Evolutionary conservation across 257 asterid genomes (phyloP).

Genomic region (Solanum medicagineum): DNA sequence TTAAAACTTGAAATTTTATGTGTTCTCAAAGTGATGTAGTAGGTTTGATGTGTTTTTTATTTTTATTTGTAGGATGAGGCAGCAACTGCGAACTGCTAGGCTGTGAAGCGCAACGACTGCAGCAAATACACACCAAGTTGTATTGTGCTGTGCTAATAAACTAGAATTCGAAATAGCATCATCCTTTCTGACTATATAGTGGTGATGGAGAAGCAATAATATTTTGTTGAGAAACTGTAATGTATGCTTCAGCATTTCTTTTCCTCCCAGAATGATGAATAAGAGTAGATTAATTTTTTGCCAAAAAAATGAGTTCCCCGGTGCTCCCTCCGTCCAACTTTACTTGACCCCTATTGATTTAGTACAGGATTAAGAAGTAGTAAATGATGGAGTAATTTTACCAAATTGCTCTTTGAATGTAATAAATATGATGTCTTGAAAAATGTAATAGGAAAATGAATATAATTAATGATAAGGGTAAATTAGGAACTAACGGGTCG

Average conservation of each 20-base stretch:
- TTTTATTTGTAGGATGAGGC: no score
- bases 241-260: background rate
- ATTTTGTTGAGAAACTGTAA: background rate
- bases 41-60: no score
- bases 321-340: background rate
- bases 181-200: background rate
- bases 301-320: background rate
- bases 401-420: no score
- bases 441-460: no score
- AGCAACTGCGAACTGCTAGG: slow-evolving; percentile 52
- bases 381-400: no score
- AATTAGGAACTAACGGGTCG: no score
- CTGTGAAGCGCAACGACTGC: slow-evolving; percentile 10
- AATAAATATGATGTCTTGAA: no score
- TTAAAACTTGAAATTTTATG: no score
- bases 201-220: background rate
- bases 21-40: no score
- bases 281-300: background rate
- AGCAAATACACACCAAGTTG: background rate
- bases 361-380: no score
- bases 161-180: background rate
- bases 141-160: background rate
- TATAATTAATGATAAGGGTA: no score
- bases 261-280: background rate
- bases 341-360: no score